Evolutionary conservation across 2,329 filamentous ascomycete genomes (phyloP), one percentile per base, ranked within the genome.

Genomic region (Diplodia intermedia): DNA sequence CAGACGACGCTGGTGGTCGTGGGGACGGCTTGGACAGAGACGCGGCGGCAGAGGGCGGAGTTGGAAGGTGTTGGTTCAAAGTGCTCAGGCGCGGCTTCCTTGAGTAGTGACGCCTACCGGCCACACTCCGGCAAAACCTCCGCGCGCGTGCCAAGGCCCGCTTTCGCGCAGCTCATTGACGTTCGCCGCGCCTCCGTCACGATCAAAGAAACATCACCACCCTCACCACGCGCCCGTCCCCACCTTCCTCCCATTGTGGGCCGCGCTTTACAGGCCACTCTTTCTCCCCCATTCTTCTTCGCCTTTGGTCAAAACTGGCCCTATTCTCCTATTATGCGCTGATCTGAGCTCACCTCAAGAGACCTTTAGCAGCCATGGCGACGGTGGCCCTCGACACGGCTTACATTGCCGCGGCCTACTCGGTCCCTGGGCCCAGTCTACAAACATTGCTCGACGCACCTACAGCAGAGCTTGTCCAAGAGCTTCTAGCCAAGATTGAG

Each of bases 391-490:
- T 93, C 75, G 91, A 94, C 82, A 82, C 90, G 72, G 86, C 86
- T 80, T 93, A 91, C 81, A 82, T 94, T 74, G 89, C 91, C 78
- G 85, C 87, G 78, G 90, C 92, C 75, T 87, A 91, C 75, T 86
- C 87, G 75, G 82, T 94, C 77, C 86, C 90, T 33, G 86, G 92
- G 80, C 82, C 85, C 23, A 88, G 86, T 31, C 77, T 94, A 60
- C 82, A 85, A 57, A 83, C 85, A 29, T 80, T 89, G 73, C 83
- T 89, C 50, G 88, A 89, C 68, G 84, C 86, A 49, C 91, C 91
- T 60, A 97, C 93, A 3, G 82, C 86, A 70, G 92, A 96, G 14
- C 88, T 97, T 31, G 91, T 97, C 71, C 86, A 87, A 69, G 83
- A 87, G 52, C 84, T 99, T 65, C 86, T 99, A 50, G 84, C 88